Evolutionary conservation across 2,329 filamentous ascomycete species (phyloP).

Genomic region (Venturia pyrina): DNA sequence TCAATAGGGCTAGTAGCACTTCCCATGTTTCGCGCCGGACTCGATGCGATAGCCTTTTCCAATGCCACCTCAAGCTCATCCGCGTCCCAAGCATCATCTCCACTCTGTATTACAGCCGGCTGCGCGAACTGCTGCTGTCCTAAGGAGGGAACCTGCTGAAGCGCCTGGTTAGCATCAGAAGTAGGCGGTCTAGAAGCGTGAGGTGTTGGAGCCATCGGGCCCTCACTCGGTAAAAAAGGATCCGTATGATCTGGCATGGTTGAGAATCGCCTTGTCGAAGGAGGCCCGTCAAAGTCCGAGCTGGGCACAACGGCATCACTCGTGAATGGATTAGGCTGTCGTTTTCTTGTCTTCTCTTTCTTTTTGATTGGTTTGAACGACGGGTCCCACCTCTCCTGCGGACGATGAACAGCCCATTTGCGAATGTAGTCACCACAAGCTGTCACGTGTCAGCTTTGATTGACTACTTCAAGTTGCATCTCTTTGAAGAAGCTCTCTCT

Average conservation of each 20-base stretch:
- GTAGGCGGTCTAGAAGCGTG: background rate
- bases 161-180: background rate
- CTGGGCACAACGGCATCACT: slow-evolving; percentile 20
- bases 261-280: slow-evolving; percentile 32
- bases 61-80: slow-evolving; percentile 32
- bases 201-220: background rate
- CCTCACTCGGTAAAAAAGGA: slow-evolving; percentile 9
- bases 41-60: slow-evolving; percentile 49
- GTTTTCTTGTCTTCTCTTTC: slow-evolving; percentile 34
- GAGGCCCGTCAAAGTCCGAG: slow-evolving; percentile 18
- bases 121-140: background rate
- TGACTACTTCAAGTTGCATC: too few species aligned
- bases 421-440: slow-evolving; percentile 90
- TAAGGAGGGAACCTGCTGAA: background rate
- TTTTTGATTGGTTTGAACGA: slow-evolving; percentile 34
- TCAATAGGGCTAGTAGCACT: slow-evolving; percentile 39
- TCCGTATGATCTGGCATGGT: slow-evolving; percentile 4
- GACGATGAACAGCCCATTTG: slow-evolving; percentile 78
- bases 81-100: slow-evolving; percentile 13
- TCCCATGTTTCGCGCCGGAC: slow-evolving; percentile 44
- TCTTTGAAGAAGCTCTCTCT: background rate
- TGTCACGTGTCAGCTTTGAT: slow-evolving; percentile 21
- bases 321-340: slow-evolving; percentile 20
- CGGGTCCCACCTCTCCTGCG: slow-evolving; percentile 66
- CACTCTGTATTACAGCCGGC: slow-evolving; percentile 23